These are phyloP conservation scores for Trichosporon sp. DNA, from an alignment of 1,284 basidiomycete species.

Conservation along the genomic window DNA sequence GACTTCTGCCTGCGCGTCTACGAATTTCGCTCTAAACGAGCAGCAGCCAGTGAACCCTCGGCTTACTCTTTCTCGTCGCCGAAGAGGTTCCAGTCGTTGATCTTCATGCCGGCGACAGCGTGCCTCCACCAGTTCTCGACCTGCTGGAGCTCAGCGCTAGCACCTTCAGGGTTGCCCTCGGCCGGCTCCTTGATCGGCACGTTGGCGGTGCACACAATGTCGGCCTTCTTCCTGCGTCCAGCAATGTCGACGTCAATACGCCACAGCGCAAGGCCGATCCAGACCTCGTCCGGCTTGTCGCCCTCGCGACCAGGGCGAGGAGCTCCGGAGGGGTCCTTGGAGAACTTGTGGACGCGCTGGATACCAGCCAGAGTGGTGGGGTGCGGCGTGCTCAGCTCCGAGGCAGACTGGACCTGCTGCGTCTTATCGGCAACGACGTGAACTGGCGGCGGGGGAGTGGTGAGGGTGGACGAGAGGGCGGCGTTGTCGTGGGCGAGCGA, in stretches of 20 bases:
- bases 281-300: conserved; percentile 59
- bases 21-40: too few relatives aligned
- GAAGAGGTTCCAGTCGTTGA: conserved; percentile 71
- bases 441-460: conserved; percentile 27
- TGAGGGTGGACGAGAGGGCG: conserved; percentile 56
- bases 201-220: conserved; percentile 77
- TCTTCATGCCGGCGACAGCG: conserved; percentile 37
- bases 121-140: conserved; percentile 38
- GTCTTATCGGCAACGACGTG: conserved; percentile 14
- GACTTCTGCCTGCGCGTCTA: too few relatives aligned
- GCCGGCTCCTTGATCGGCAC: conserved; percentile 46
- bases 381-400: conserved; percentile 45
- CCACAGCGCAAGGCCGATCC: conserved; percentile 70
- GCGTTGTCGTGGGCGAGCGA: conserved; percentile 89
- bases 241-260: conserved; percentile 54
- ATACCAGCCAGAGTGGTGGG: conserved; percentile 59
- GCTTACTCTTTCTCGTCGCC: conserved; percentile 36
- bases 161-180: conserved; percentile 20
- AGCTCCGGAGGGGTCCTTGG: conserved; percentile 37
- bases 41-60: too few relatives aligned
- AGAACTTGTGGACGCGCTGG: conserved; percentile 70
- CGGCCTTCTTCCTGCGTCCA: conserved; percentile 56
- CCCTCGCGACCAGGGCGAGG: conserved; percentile 44
- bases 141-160: conserved; percentile 23
- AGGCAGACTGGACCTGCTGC: neutral